Evolutionary conservation across 768 basidiomycete species (phyloP), one percentile per base, ranked within the genome.

Genomic region (Pleurotus tuber-regium): DNA sequence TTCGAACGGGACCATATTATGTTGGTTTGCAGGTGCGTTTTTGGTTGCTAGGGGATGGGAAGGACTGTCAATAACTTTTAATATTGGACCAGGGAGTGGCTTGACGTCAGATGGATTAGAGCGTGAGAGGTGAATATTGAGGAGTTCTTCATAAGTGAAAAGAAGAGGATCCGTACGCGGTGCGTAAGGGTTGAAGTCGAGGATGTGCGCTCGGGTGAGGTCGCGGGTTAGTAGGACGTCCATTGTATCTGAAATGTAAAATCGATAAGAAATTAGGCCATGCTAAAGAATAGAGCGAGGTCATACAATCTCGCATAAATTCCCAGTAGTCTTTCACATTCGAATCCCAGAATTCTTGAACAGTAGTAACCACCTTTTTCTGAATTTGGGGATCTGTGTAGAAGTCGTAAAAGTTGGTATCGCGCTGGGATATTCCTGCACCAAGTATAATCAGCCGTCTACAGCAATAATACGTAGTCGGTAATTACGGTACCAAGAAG

Each of bases 1-100:
- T 61, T 98, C 95, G 42, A 92, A 77, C 7, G 95, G 96, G 26
- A 95, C 75, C 86, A 93, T 95, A 60, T 93, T 96, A 65, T 90
- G 89, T 57, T 87, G 87, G 62, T 89, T 72, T 1, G 77, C 70
- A 2, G 95, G 95, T 1, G 84, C 80, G 55, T 84, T 89, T 29
- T 77, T 72, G 12, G 70, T 71, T 0, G 83, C 85, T 1, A 76
- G 76, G 0, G 89, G 89, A 64, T 96, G 92, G 4, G 77, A 66
- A 2, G 74, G 76, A 0, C 89, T 91, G 61, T 92, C 84, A 48
- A 96, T 85, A 31, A 87, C 81, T 35, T 79, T 77, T 24, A 89
- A 64, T 50, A 72, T 70, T 1, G 83, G 72, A n/a, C n/a, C n/a
- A n/a, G n/a, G n/a, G n/a, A n/a, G n/a, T n/a, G n/a, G n/a, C n/a